Conservation (phyloP, 352 stramenopile species). For the Phytophthora brassicae region DNA sequence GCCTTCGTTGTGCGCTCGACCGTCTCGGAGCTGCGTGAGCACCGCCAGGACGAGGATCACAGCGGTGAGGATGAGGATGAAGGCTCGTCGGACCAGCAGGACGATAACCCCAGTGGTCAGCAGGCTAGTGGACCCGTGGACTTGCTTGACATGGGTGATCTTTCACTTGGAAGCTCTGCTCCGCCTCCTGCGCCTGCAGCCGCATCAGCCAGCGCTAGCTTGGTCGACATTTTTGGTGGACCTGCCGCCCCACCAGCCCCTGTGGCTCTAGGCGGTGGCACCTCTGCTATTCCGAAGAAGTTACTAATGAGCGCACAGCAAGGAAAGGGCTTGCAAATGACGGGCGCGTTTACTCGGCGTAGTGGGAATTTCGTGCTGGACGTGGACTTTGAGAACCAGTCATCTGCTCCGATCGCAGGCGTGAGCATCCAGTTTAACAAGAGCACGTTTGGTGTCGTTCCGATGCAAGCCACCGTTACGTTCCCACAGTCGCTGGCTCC, state of each 20-base stretch:
- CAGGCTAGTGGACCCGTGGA: conserved; percentile 48
- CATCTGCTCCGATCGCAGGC: conserved; percentile 79
- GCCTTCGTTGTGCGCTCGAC: conserved; percentile 86
- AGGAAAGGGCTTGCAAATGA: conserved; percentile 91
- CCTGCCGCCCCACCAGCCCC: conserved; percentile 37
- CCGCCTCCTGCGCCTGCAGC: conserved; percentile 36
- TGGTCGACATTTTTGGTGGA: conserved; percentile 88
- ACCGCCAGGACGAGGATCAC: conserved; percentile 67
- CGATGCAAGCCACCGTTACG: conserved; percentile 89
- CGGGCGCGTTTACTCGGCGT: conserved; percentile 65
- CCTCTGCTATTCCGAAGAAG: conserved; percentile 55
- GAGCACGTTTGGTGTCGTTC: conserved; percentile 95
- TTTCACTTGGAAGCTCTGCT: conserved; percentile 70
- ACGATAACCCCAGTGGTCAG: conserved; percentile 40
- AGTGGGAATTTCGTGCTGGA: conserved; percentile 71
- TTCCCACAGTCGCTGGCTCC: conserved; percentile 65
- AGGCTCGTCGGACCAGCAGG: conserved; percentile 54
- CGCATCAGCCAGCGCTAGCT: conserved; percentile 37
- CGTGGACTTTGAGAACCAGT: conserved; percentile 89
- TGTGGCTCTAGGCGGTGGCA: conserved; percentile 16
- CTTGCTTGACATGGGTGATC: conserved; percentile 83
- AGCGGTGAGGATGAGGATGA: conserved; percentile 76
- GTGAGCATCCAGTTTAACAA: conserved; percentile 98
- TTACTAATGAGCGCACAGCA: conserved; percentile 74
- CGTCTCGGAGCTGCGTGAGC: conserved; percentile 71